A percentile compares a stretch with the other conserved stretches of the same genome.
Conservation (phyloP, 2,329 filamentous ascomycete species). For the Fusarium devonianum region DNA sequence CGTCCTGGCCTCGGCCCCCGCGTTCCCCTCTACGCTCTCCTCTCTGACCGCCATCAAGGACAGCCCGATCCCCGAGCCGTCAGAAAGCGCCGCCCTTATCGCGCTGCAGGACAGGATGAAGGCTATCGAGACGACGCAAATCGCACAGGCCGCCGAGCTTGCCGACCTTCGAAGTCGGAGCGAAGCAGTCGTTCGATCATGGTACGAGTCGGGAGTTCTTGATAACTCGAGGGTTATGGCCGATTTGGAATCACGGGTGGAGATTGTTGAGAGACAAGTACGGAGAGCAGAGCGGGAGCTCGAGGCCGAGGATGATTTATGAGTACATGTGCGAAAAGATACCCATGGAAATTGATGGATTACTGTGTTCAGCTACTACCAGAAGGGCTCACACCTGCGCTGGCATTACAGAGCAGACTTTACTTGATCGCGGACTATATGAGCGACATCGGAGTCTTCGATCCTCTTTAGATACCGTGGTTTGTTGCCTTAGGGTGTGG, state of each 20-base stretch:
- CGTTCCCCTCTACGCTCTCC: slow-evolving; percentile 64
- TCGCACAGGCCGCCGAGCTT: slow-evolving; percentile 68
- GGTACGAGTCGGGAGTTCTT: slow-evolving; percentile 78
- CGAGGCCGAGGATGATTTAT: slow-evolving; percentile 39
- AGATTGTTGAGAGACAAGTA: slow-evolving; percentile 69
- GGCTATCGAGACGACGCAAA: slow-evolving; percentile 65
- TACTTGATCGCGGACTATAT: not conserved
- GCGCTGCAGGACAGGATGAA: slow-evolving; percentile 68
- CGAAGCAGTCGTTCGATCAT: slow-evolving; percentile 68
- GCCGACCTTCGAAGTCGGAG: slow-evolving; percentile 69
- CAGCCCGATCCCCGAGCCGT: slow-evolving; percentile 63
- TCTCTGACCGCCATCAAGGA: slow-evolving; percentile 64
- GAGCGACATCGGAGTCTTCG: too few relatives aligned
- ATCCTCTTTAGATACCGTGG: too few relatives aligned
- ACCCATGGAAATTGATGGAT: slow-evolving; percentile 19
- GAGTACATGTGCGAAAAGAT: slow-evolving; percentile 29
- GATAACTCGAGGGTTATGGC: slow-evolving; percentile 73
- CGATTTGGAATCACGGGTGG: slow-evolving; percentile 72
- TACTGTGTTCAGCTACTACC: not conserved
- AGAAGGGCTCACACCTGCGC: not conserved
- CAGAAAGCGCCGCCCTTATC: slow-evolving; percentile 63
- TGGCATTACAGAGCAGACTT: not conserved
- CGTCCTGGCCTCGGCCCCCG: slow-evolving; percentile 63
- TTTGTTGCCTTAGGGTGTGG: too few relatives aligned
- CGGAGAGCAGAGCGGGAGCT: slow-evolving; percentile 64